phyloP scores from a whole-genome alignment of 148 eudicot genomes.

The Rhododendron mucronatum region DNA sequence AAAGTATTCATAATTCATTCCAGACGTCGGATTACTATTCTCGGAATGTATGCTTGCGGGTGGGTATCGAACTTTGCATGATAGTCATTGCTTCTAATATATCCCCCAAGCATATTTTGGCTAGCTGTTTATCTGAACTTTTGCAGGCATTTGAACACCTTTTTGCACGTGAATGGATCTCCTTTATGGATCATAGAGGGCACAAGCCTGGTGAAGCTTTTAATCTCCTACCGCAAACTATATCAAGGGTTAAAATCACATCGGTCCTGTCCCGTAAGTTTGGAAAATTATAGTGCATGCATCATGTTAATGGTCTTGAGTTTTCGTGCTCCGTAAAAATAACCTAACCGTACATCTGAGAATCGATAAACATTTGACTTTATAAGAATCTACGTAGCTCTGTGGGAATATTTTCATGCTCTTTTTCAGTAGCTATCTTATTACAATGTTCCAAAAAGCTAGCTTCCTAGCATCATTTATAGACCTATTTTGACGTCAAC shows the following conservation, averaged over 20 bases:
- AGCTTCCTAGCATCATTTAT: not conserved
- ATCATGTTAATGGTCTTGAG: not conserved
- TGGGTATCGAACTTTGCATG: constrained; percentile 20
- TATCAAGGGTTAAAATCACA: constrained; percentile 62
- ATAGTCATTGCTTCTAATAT: not conserved
- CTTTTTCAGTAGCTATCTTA: no score
- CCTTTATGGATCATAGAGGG: constrained; percentile 64
- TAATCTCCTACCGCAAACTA: constrained; percentile 62
- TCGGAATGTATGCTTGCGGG: constrained; percentile 75
- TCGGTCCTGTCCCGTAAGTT: constrained; percentile 71
- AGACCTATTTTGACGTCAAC: not conserved
- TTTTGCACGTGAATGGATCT: constrained; percentile 52
- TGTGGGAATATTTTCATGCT: no score
- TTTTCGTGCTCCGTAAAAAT: not conserved
- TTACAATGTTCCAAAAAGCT: not conserved
- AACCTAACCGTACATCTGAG: no score
- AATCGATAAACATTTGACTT: no score
- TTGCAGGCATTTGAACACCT: constrained; percentile 93
- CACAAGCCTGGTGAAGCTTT: constrained; percentile 72
- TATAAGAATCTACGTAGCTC: no score
- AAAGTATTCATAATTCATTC: constrained; percentile 71
- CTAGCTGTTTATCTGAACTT: constrained; percentile 5
- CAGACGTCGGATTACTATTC: constrained; percentile 69
- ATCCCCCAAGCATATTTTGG: not conserved
- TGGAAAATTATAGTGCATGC: not conserved